Evolutionary conservation across 495 filamentous ascomycete genomes (phyloP).

Genomic region (Penicillium taxi): DNA sequence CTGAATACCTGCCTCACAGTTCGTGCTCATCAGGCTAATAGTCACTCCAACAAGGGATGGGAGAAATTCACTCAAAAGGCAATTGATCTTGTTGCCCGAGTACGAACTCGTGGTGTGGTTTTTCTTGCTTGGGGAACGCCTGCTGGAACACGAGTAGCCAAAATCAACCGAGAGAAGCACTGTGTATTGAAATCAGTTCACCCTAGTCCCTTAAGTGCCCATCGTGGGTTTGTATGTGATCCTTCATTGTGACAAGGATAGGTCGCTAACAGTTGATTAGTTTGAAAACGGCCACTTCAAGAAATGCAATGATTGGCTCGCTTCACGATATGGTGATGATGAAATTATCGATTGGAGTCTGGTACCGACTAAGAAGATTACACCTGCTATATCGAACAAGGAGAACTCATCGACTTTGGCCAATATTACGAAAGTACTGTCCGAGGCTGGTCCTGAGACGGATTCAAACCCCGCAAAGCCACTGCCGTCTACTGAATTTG

Average conservation of each 20-base stretch:
- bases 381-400: slow-evolving; percentile 12
- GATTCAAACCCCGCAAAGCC: background rate
- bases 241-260: background rate
- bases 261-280: slow-evolving; percentile 20
- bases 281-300: slow-evolving; percentile 83
- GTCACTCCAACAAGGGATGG: slow-evolving; percentile 79
- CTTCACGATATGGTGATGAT: slow-evolving; percentile 63
- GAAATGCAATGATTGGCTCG: slow-evolving; percentile 84
- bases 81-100: slow-evolving; percentile 74
- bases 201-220: slow-evolving; percentile 81
- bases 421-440: slow-evolving; percentile 3
- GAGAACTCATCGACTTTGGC: slow-evolving; percentile 10
- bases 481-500: slow-evolving; percentile 10
- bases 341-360: slow-evolving; percentile 85
- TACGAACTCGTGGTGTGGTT: slow-evolving; percentile 71
- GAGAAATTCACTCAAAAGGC: slow-evolving; percentile 85
- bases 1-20: slow-evolving; percentile 93
- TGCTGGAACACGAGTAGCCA: slow-evolving; percentile 63
- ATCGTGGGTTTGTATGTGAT: slow-evolving; percentile 56
- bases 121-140: slow-evolving; percentile 90
- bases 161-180: slow-evolving; percentile 63
- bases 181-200: slow-evolving; percentile 77
- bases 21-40: slow-evolving; percentile 74
- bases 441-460: too few species aligned
- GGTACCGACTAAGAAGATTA: slow-evolving; percentile 24